These are phyloP conservation scores for Coemansia sp. DNA, from an alignment of 192 early-diverging fungal species.

Conservation along the genomic window DNA sequence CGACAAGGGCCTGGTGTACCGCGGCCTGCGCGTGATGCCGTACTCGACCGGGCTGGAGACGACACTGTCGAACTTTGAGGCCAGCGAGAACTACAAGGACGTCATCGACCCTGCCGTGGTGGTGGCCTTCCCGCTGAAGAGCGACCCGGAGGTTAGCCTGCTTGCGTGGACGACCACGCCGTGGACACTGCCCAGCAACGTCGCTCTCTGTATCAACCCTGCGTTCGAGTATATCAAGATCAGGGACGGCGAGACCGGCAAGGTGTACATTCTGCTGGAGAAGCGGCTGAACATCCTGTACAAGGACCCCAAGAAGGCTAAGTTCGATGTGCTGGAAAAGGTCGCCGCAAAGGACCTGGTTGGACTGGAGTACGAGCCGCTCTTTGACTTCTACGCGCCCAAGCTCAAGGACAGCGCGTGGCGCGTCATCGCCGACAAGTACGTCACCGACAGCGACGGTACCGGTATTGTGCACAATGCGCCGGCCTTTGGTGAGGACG, in stretches of 20 bases:
- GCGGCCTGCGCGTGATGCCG: conserved; percentile 91
- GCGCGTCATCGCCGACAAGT: conserved; percentile 82
- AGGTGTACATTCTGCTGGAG: conserved; percentile 82
- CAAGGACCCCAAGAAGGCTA: conserved; percentile 95
- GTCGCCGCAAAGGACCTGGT: conserved; percentile 75
- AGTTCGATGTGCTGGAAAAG: conserved; percentile 77
- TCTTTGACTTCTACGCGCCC: conserved; percentile 79
- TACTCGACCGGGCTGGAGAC: conserved; percentile 92
- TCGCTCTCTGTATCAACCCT: conserved; percentile 91
- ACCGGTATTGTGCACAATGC: conserved; percentile 98
- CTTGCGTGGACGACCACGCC: conserved; percentile 99
- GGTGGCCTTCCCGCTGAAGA: conserved; percentile 86
- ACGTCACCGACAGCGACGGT: conserved; percentile 90
- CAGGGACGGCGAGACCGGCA: conserved; percentile 76
- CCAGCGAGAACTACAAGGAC: conserved; percentile 95
- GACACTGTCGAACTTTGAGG: conserved; percentile 96
- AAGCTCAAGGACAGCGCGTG: conserved; percentile 78
- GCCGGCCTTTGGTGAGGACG: conserved; percentile 98
- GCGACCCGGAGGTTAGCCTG: conserved; percentile 72
- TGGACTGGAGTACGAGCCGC: conserved; percentile 85
- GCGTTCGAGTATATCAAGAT: conserved; percentile 96
- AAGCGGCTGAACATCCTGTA: conserved; percentile 82
- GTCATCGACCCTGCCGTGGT: conserved; percentile 93
- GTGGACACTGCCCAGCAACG: conserved; percentile 96
- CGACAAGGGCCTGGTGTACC: conserved; percentile 94